Evolutionary conservation across 73 alveolate species (phyloP), one percentile per base, ranked within the genome.

Genomic region (Symbiodinium natans): DNA sequence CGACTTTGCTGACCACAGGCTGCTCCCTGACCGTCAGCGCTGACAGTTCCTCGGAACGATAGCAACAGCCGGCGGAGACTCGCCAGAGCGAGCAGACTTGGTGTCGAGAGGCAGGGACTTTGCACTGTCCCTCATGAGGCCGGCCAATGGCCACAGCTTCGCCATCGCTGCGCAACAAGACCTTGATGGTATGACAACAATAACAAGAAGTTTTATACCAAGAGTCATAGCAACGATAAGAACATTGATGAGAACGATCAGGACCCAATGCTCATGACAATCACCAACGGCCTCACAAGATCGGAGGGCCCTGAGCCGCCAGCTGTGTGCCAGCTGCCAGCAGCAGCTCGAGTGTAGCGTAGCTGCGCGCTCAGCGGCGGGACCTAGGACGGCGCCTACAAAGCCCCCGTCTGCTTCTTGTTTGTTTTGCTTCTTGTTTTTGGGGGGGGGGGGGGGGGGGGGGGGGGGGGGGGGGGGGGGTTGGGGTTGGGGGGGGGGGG

Each of bases 131-230:
- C 33, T 90, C 96, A 0, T 33, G 31, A 52, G 38, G 46, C 52
- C 96, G 88, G 56, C 96, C 96, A 2, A 90, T 38, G 34, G 96
- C 96, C 33, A 90, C 87, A 25, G 87, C 96, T 31, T 90, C 96
- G 19, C 96, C 96, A 41, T 90, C 96, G 46, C 87, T 90, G 19
- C 96, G 87, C 86, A 90, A 82, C 71, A 90, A 41, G 38, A 90
- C 96, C 96, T 90, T 21, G 31, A n/a, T 36, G 9, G 71, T 29
- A 52, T 7, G 8, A n/a, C n/a, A n/a, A n/a, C n/a, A n/a, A n/a
- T n/a, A n/a, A n/a, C n/a, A n/a, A n/a, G n/a, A n/a, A n/a, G n/a
- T n/a, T n/a, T n/a, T n/a, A n/a, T n/a, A n/a, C n/a, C n/a, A n/a
- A n/a, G n/a, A n/a, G n/a, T n/a, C n/a, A n/a, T n/a, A n/a, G n/a